phyloP scores from a whole-genome alignment of 2,329 filamentous ascomycete genomes.

The Chaetomium olivaceum region DNA sequence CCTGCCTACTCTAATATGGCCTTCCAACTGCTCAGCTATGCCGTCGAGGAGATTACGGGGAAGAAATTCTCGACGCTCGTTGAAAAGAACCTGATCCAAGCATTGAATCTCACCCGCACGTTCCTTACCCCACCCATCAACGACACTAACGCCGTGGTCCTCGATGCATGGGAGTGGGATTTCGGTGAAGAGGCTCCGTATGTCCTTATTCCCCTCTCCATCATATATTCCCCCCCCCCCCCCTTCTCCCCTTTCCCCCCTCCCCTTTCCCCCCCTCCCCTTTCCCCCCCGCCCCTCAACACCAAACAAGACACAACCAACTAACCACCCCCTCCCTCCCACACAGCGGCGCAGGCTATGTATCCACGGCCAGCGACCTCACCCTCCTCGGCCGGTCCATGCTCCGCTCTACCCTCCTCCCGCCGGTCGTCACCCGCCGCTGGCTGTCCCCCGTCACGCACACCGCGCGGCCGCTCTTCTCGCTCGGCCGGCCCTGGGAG shows the following conservation, averaged over 20 bases:
- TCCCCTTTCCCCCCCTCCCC: too few relatives aligned
- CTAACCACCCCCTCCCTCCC: neutral
- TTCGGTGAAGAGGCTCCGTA: conserved; percentile 32
- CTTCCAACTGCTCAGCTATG: conserved; percentile 41
- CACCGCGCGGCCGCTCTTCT: conserved; percentile 39
- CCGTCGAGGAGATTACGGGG: conserved; percentile 41
- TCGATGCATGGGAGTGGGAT: conserved; percentile 33
- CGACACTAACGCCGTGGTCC: conserved; percentile 29
- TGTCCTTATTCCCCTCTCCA: conserved; percentile 8
- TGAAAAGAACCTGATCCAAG: conserved; percentile 34
- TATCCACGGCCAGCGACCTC: conserved; percentile 23
- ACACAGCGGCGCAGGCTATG: conserved; percentile 39
- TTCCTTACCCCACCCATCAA: conserved; percentile 30
- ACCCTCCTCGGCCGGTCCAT: conserved; percentile 30
- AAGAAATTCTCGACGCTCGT: conserved; percentile 34
- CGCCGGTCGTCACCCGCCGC: conserved; percentile 39
- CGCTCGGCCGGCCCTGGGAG: conserved; percentile 48
- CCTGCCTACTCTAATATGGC: conserved; percentile 40
- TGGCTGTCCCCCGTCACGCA: conserved; percentile 44
- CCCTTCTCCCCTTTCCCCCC: neutral
- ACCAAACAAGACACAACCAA: neutral
- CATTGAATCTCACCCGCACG: conserved; percentile 36
- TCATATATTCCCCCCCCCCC: neutral
- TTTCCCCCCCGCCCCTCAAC: too few relatives aligned
- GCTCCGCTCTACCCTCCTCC: conserved; percentile 39